phyloP scores from a whole-genome alignment of 495 filamentous ascomycete species.

The Trichoderma asperelloides region DNA sequence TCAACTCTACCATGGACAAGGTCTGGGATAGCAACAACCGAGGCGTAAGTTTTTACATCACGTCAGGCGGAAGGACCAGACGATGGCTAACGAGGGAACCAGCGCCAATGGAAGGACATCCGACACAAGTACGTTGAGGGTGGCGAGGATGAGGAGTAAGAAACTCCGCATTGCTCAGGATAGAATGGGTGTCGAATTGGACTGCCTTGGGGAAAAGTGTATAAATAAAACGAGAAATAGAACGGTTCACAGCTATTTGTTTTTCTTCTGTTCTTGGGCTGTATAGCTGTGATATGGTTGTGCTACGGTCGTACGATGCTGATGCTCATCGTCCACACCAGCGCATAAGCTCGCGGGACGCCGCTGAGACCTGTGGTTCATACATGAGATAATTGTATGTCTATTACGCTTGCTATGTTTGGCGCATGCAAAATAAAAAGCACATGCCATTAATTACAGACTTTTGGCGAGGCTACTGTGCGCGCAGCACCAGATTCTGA shows the following conservation, averaged over 20 bases:
- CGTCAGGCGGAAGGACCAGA: neutral
- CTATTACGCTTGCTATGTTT: neutral
- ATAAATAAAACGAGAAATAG: slow-evolving; percentile 11
- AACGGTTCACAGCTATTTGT: slow-evolving; percentile 49
- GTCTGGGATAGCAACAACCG: slow-evolving; percentile 85
- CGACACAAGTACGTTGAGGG: slow-evolving; percentile 69
- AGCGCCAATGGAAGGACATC: slow-evolving; percentile 99
- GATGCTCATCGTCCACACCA: neutral
- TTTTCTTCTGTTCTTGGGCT: neutral
- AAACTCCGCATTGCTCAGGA: neutral
- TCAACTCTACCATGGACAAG: slow-evolving; percentile 65
- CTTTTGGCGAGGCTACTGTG: neutral
- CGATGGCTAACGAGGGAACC: slow-evolving; percentile 14
- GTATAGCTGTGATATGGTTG: neutral
- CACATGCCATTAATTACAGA: neutral
- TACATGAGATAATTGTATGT: neutral
- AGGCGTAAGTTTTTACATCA: slow-evolving; percentile 53
- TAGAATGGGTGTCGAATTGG: neutral
- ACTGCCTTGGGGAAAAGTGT: neutral
- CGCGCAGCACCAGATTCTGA: neutral
- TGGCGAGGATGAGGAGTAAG: slow-evolving; percentile 20
- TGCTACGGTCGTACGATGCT: neutral
- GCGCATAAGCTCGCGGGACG: neutral
- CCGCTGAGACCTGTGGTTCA: neutral
- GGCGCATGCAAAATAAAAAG: neutral